Evolutionary conservation across 106 monocot species (phyloP), one percentile per base, ranked within the genome.

Genomic region (Dendrobium catenatum): DNA sequence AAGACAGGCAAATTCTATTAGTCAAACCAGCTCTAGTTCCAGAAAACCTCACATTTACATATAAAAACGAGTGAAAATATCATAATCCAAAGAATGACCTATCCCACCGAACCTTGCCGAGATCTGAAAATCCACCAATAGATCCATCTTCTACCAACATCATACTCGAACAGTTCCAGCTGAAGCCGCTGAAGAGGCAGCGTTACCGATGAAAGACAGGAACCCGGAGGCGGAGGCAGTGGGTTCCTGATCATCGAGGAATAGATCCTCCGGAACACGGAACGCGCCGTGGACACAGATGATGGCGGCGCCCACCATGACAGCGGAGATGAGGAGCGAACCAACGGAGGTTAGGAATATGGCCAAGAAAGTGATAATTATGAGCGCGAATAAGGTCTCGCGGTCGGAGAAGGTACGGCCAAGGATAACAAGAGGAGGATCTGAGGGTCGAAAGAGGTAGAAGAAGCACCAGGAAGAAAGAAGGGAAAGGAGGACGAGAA

Each of bases 331-430:
- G 20, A 89, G 79, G 31, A 85, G 79, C 10, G 89, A 87, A 0
- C 84, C 89, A 26, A 89, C 83, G 47, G 89, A 87, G n/a, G 89
- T 85, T 73, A 87, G 80, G 80, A 87, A 87, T 42, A 89, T 68
- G 74, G 85, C 80, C 56, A 87, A 55, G 78, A 89, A 54, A 33
- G 82, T 82, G 67, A 81, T 15, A 54, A 86, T 67, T 51, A 86
- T 48, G 55, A 89, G 87, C 6, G 70, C 80, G 8, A 56, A 64
- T 9, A 87, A 75, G 54, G 80, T 85, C 48, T 89, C 87, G 18
- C 86, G 84, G 40, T 84, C 82, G 74, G 89, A 83, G 82, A 89
- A 89, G 70, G 75, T 78, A 42, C 89, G 84, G 82, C 87, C 85
- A 49, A 89, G 66, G 77, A 89, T 55, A 64, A 85, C 79, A 13